A percentile compares a stretch with the other conserved stretches of the same genome.
Conservation (phyloP, 305 asterid genomes). For the Solanum chacoense region DNA sequence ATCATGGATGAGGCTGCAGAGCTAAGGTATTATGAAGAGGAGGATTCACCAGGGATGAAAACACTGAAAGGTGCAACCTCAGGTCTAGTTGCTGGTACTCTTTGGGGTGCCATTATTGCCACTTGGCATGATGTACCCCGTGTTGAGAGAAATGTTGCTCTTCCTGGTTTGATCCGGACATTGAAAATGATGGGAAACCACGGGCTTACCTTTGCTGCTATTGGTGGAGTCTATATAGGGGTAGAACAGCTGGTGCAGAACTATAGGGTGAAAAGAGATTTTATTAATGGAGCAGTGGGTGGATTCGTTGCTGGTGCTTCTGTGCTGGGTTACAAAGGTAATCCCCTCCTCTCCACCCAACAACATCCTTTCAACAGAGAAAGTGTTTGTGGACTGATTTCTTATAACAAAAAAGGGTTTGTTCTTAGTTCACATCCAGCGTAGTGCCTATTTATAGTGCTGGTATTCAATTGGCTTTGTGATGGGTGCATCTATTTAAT, state of each 20-base stretch:
- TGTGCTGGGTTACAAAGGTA: slow-evolving; percentile 78
- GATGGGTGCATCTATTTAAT: background rate
- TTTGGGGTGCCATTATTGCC: slow-evolving; percentile 87
- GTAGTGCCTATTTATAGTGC: background rate
- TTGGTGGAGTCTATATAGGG: slow-evolving; percentile 86
- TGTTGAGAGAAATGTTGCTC: slow-evolving; percentile 86
- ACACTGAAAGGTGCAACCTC: slow-evolving; percentile 64
- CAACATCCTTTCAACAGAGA: background rate
- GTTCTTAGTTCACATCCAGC: background rate
- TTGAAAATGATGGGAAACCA: slow-evolving; percentile 89
- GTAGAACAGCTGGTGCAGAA: slow-evolving; percentile 71
- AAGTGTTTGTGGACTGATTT: background rate
- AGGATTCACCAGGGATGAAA: slow-evolving; percentile 44
- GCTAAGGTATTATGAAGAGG: slow-evolving; percentile 69
- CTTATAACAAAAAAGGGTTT: background rate
- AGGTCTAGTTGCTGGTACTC: slow-evolving; percentile 72
- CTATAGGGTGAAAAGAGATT: slow-evolving; percentile 78
- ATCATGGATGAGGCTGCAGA: slow-evolving; percentile 57
- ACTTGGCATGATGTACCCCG: slow-evolving; percentile 98
- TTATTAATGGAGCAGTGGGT: slow-evolving; percentile 87
- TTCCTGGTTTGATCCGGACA: slow-evolving; percentile 86
- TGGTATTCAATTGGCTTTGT: background rate
- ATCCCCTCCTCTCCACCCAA: slow-evolving; percentile 1
- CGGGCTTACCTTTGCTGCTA: slow-evolving; percentile 89
- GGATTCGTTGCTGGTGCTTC: slow-evolving; percentile 92